These are phyloP conservation scores for Calycina marina DNA, from an alignment of 2,329 filamentous ascomycete species.

Conservation along the genomic window DNA sequence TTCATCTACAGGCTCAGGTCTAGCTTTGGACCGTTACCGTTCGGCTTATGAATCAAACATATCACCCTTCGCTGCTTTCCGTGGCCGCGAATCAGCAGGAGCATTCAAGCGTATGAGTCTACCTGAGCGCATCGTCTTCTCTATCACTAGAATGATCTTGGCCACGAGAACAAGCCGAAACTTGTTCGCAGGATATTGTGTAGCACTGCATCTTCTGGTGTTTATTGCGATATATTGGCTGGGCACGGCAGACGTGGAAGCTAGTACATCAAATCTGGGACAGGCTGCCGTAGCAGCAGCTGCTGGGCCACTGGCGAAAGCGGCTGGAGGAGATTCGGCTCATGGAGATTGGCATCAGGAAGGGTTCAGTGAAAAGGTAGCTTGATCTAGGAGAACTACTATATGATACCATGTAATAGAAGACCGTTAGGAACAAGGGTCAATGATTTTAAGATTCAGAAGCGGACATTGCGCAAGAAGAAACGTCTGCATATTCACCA, in stretches of 20 bases:
- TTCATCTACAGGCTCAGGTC: constrained; percentile 44
- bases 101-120: constrained; percentile 89
- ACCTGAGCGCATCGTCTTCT: constrained; percentile 80
- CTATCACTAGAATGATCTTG: constrained; percentile 78
- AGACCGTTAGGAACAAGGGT: neutral
- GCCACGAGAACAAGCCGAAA: constrained; percentile 85
- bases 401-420: constrained; percentile 19
- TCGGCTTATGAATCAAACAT: constrained; percentile 91
- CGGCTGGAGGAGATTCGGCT: constrained; percentile 20
- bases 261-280: constrained; percentile 18
- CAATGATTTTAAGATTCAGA: too few species aligned
- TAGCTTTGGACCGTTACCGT: constrained; percentile 70
- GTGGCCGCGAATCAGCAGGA: constrained; percentile 79
- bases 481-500: too few species aligned
- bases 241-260: constrained; percentile 53
- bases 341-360: constrained; percentile 51
- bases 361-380: constrained; percentile 17
- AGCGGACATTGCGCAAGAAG: too few species aligned
- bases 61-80: constrained; percentile 88
- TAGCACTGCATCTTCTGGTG: constrained; percentile 75
- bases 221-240: constrained; percentile 81
- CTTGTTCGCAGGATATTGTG: constrained; percentile 81
- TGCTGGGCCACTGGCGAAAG: constrained; percentile 25
- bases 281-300: constrained; percentile 29
- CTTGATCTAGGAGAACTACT: constrained; percentile 9